phyloP scores from a whole-genome alignment of 1,284 basidiomycete genomes.

The Wolfiporia cocos region DNA sequence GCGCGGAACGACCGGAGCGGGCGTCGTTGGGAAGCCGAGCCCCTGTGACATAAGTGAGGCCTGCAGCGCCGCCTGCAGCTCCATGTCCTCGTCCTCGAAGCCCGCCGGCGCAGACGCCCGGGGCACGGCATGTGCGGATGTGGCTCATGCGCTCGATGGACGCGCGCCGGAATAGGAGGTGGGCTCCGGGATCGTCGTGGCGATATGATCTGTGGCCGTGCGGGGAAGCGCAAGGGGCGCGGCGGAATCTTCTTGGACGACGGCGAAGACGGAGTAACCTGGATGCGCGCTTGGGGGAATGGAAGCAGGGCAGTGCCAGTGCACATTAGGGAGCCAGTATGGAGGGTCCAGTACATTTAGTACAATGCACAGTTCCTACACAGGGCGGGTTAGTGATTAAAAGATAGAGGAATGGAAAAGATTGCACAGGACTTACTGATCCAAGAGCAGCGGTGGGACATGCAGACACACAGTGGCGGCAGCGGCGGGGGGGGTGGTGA shows the following conservation, averaged over 20 bases:
- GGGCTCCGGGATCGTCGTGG: conserved; percentile 51
- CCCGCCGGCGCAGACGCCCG: conserved; percentile 26
- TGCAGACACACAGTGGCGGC: too few species aligned
- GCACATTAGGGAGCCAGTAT: too few species aligned
- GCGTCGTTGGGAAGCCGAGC: conserved; percentile 3
- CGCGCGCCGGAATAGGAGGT: conserved; percentile 23
- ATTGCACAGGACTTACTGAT: too few species aligned
- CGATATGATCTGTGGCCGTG: conserved; percentile 61
- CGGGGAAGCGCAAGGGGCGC: conserved; percentile 47
- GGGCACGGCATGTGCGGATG: conserved; percentile 3
- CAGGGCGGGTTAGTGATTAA: too few species aligned
- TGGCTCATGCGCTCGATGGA: conserved; percentile 9
- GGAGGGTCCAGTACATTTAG: too few species aligned
- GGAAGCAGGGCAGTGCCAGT: too few species aligned
- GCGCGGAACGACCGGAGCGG: neutral
- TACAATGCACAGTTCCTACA: too few species aligned
- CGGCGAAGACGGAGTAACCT: conserved; percentile 90
- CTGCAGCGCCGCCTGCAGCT: conserved; percentile 80
- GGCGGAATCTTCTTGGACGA: conserved; percentile 49
- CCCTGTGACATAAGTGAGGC: conserved; percentile 52
- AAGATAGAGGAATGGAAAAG: too few species aligned
- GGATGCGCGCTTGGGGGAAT: neutral
- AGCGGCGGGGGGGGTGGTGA: too few species aligned
- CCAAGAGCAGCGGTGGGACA: too few species aligned
- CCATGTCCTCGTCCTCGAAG: conserved; percentile 81